phyloP scores from a whole-genome alignment of 1,284 basidiomycete species.

The Heterobasidion irregulare region DNA sequence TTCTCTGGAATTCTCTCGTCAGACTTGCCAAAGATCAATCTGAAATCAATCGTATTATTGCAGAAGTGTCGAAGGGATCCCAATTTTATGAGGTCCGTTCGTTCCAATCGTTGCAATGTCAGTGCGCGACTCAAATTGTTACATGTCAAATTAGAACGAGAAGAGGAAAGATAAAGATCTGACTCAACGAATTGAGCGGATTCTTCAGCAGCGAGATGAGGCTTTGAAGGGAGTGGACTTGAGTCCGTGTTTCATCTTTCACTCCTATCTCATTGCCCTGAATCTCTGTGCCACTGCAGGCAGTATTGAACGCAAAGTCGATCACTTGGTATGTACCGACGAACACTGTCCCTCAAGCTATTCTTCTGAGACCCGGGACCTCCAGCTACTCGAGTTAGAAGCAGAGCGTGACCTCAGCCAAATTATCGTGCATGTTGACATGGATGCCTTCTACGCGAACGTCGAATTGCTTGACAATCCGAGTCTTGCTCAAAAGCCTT shows the following conservation, averaged over 20 bases:
- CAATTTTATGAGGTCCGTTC: conserved; percentile 69
- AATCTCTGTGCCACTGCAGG: conserved; percentile 20
- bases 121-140: background rate
- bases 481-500: conserved; percentile 73
- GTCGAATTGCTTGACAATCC: conserved; percentile 81
- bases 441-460: conserved; percentile 73
- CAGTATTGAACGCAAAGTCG: conserved; percentile 44
- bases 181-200: conserved; percentile 59
- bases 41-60: conserved; percentile 74
- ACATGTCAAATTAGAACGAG: conserved; percentile 53
- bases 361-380: too few species aligned
- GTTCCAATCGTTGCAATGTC: background rate
- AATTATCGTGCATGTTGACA: conserved; percentile 81
- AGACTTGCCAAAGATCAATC: conserved; percentile 72
- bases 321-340: conserved; percentile 35
- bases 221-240: conserved; percentile 48
- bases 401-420: conserved; percentile 73
- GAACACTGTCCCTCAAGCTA: too few species aligned
- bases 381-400: conserved; percentile 72
- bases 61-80: conserved; percentile 75
- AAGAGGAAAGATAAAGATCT: conserved; percentile 77
- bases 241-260: conserved; percentile 31
- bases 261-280: background rate
- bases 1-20: background rate
- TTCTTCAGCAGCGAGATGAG: conserved; percentile 62